Percentiles rank a stretch among this genome's conserved stretches.
phyloP scores from a whole-genome alignment of 208 protist genomes.

The Trypanosomatidae sp. region DNA sequence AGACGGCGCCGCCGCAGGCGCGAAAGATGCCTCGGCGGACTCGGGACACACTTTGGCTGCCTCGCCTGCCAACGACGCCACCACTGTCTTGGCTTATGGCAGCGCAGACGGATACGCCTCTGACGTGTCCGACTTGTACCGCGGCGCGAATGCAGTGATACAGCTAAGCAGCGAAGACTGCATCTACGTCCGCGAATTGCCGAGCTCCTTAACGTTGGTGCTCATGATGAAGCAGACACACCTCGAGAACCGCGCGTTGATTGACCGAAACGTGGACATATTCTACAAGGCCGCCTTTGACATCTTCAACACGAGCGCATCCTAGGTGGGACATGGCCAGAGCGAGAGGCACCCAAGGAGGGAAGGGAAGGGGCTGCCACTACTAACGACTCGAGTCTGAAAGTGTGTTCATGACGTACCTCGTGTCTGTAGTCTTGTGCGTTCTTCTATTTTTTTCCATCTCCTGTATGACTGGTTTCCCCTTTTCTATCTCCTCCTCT shows the following conservation, averaged over 20 bases:
- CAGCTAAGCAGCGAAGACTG: constrained; percentile 53
- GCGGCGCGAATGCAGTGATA: constrained; percentile 32
- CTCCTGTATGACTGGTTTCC: neutral
- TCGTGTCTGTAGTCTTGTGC: neutral
- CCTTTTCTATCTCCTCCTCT: neutral
- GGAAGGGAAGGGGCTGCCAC: neutral
- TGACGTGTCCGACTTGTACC: constrained; percentile 21
- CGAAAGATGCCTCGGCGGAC: neutral
- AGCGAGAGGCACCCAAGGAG: neutral
- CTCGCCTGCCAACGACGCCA: neutral
- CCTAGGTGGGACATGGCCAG: neutral
- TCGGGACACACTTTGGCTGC: neutral
- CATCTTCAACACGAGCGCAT: constrained; percentile 58
- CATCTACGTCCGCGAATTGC: constrained; percentile 88
- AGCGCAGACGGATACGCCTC: neutral
- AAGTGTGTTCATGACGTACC: neutral
- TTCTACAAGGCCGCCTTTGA: constrained; percentile 76
- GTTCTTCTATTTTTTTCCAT: neutral
- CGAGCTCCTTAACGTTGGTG: constrained; percentile 82
- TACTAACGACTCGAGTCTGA: neutral
- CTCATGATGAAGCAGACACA: constrained; percentile 83
- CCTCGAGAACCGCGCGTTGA: constrained; percentile 67
- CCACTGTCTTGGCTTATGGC: neutral
- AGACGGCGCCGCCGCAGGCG: neutral
- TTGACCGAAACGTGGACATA: constrained; percentile 84